These are phyloP conservation scores for Cupressus sempervirens DNA, from an alignment of 75 land plant species.

Conservation along the genomic window DNA sequence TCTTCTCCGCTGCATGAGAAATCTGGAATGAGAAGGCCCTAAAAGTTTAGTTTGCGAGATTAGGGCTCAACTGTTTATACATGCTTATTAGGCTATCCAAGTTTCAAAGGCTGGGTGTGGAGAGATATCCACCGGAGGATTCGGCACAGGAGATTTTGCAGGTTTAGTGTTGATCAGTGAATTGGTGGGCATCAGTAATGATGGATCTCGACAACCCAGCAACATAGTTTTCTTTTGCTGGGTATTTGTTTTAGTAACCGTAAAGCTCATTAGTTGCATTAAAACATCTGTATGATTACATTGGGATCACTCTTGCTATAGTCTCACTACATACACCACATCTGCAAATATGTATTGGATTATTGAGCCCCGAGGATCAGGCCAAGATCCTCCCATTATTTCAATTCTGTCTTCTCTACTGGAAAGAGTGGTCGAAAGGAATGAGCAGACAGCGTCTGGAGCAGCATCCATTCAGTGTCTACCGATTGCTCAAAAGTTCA, in stretches of 20 bases:
- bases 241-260: not conserved
- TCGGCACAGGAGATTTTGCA: not conserved
- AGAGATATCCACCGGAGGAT: not conserved
- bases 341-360: conserved; percentile 1
- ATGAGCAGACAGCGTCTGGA: conserved; percentile 9
- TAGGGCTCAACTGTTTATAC: not conserved
- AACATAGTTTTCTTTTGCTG: not conserved
- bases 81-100: not conserved
- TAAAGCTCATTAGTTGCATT: not conserved
- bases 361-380: not conserved
- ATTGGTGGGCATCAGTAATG: not conserved
- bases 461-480: not conserved
- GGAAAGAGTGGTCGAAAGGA: conserved; percentile 41
- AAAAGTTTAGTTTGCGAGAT: not conserved
- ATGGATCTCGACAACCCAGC: not conserved
- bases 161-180: not conserved
- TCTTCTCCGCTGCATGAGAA: not conserved
- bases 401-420: conserved; percentile 41
- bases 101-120: not conserved
- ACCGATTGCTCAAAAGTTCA: conserved; percentile 4
- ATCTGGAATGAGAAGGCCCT: not conserved
- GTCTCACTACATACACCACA: not conserved
- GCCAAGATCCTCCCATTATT: conserved; percentile 12
- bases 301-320: not conserved
- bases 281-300: not conserved